phyloP scores from a whole-genome alignment of 1,139 yeast genomes.

The Yamadazyma membranifaciens region DNA sequence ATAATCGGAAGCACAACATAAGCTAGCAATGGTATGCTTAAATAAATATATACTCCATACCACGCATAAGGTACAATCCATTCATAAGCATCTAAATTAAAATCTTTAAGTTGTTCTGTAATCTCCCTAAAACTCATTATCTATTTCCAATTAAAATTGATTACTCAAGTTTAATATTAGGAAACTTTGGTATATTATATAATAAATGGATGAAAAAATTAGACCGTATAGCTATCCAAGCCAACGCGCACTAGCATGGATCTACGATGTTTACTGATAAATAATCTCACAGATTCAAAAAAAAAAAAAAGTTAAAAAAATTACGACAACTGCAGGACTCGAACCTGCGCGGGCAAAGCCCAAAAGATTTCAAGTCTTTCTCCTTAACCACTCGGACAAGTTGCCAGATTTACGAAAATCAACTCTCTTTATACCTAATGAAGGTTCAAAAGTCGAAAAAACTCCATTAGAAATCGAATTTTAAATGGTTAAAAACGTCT shows the following conservation, averaged over 20 bases:
- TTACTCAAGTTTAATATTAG: too few relatives aligned
- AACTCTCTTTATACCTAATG: too few relatives aligned
- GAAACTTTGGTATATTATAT: too few relatives aligned
- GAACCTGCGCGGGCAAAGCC: slow-evolving; percentile 63
- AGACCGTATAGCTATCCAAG: too few relatives aligned
- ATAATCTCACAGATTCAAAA: too few relatives aligned
- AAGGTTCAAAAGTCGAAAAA: too few relatives aligned
- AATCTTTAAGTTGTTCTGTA: neutral
- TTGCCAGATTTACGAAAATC: slow-evolving; percentile 40
- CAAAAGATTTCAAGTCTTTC: slow-evolving; percentile 58
- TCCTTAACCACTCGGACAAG: slow-evolving; percentile 61
- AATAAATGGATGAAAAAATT: too few relatives aligned
- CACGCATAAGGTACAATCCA: slow-evolving; percentile 30
- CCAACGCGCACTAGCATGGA: neutral
- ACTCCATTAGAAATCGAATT: too few relatives aligned
- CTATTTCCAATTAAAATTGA: neutral
- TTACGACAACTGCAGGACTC: slow-evolving; percentile 56
- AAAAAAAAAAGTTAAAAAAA: too few relatives aligned
- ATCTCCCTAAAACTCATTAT: neutral
- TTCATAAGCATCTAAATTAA: neutral
- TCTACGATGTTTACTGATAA: too few relatives aligned
- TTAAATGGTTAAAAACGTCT: too few relatives aligned
- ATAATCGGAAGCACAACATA: slow-evolving; percentile 35
- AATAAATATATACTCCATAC: slow-evolving; percentile 34
- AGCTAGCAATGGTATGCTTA: slow-evolving; percentile 35